phyloP scores from a whole-genome alignment of 2,329 filamentous ascomycete genomes.

The Cryphonectria carpinicola region DNA sequence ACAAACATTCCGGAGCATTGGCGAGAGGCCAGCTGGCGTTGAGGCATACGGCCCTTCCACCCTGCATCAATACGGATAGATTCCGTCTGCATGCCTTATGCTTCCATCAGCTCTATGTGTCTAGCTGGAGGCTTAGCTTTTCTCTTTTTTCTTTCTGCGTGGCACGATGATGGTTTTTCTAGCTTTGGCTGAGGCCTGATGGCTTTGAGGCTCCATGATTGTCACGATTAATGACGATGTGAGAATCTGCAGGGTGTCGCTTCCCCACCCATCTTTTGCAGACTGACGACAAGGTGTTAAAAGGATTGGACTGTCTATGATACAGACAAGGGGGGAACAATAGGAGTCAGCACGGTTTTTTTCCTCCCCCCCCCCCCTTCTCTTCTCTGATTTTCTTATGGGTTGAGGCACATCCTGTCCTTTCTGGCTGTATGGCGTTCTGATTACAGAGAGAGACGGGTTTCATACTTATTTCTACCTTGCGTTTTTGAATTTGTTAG shows the following conservation, averaged over 20 bases:
- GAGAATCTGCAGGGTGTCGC: background rate
- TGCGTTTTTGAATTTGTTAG: slow-evolving; percentile 17
- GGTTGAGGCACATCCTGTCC: slow-evolving; percentile 6
- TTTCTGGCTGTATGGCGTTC: slow-evolving; percentile 25
- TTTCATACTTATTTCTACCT: slow-evolving; percentile 17
- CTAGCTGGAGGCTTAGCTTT: background rate
- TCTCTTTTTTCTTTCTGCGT: too few species aligned
- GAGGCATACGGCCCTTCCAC: slow-evolving; percentile 27
- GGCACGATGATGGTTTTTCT: background rate
- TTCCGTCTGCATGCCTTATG: slow-evolving; percentile 9
- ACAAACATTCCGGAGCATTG: slow-evolving; percentile 28
- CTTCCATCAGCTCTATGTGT: background rate
- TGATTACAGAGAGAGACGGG: slow-evolving; percentile 9
- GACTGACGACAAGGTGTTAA: slow-evolving; percentile 7
- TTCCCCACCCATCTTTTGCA: background rate
- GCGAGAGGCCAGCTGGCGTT: slow-evolving; percentile 23
- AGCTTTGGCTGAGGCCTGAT: background rate
- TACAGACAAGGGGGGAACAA: background rate
- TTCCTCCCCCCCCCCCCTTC: background rate
- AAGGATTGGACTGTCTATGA: slow-evolving; percentile 9
- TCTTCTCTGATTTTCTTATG: slow-evolving; percentile 13
- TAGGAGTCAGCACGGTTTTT: slow-evolving; percentile 6
- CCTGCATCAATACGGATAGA: slow-evolving; percentile 27
- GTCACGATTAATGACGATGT: slow-evolving; percentile 15
- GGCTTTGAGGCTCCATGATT: slow-evolving; percentile 11